phyloP scores from a whole-genome alignment of 441 rosid genomes.

The Jatropha podagrica region DNA sequence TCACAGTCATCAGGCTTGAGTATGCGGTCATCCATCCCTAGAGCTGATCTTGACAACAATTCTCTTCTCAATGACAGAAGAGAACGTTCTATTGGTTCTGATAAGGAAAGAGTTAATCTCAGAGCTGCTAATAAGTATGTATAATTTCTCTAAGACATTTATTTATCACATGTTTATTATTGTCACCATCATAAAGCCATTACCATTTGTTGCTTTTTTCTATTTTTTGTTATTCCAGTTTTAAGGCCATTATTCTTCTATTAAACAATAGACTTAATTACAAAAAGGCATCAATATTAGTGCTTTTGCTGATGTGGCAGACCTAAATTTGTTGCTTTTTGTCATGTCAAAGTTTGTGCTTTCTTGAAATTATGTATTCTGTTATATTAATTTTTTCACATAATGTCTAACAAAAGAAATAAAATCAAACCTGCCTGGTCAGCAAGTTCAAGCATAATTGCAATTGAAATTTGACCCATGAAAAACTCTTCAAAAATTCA shows the following conservation, averaged over 20 bases:
- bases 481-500: too few relatives aligned
- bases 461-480: too few relatives aligned
- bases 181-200: not conserved
- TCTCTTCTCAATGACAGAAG: slow-evolving; percentile 68
- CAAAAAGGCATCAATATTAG: too few relatives aligned
- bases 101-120: slow-evolving; percentile 76
- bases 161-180: slow-evolving; percentile 1
- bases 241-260: not conserved
- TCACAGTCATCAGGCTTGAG: slow-evolving; percentile 63
- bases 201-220: not conserved
- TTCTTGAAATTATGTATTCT: too few relatives aligned
- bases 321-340: too few relatives aligned
- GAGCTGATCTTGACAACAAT: slow-evolving; percentile 62
- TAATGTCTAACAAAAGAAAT: too few relatives aligned
- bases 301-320: too few relatives aligned
- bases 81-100: slow-evolving; percentile 72
- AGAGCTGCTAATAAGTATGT: slow-evolving; percentile 85
- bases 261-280: not conserved
- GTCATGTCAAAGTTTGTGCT: too few relatives aligned
- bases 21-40: slow-evolving; percentile 58
- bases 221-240: not conserved
- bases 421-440: too few relatives aligned
- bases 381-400: too few relatives aligned
- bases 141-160: slow-evolving; percentile 20
- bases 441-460: too few relatives aligned